Evolutionary conservation across 2,329 filamentous ascomycete species (phyloP), one percentile per base, ranked within the genome.

Genomic region (Sclerotinia nivalis): DNA sequence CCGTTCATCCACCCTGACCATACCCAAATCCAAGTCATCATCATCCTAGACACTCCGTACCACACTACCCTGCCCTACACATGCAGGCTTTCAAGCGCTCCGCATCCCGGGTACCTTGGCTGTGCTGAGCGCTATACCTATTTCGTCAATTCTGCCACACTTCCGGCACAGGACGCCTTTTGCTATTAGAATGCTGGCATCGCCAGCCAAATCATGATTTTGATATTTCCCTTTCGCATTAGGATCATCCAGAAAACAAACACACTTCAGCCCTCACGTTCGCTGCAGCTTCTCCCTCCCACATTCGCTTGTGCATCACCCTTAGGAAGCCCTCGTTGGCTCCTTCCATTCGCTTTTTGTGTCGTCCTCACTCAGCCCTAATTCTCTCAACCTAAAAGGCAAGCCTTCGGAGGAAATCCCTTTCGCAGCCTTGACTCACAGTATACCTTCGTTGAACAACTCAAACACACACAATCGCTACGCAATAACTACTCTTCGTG

Each of bases 331-430:
- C 88, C 88, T 90, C 88, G 88, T 85, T 82, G 88, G 84, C 88
- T 90, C 88, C 88, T 89, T 87, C 89, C 88, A 88, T 87, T 90
- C 88, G 88, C 88, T 90, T 89, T 89, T 78, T 77, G 74, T 74
- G 73, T 75, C 72, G 70, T 70, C 70, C 70, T 73, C 71, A 73
- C 73, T 76, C 76, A 76, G 74, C 75, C 75, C 72, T 73, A 72
- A 72, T 43, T 50, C 56, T 54, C 67, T 58, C 50, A 49, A 66
- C n/a, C 64, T 58, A 66, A 64, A 69, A 65, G 73, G 72, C 75
- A 77, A 76, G 73, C 72, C 73, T 74, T 77, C 74, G 74, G 76
- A 74, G 69, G 65, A 74, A 71, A 61, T 65, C 71, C 69, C 71
- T 69, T 70, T 71, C 66, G 49, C 72, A 73, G 71, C 72, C 72